Evolutionary conservation across 805 yeast species (phyloP), one percentile per base, ranked within the genome.

Genomic region (Nakazawaea pomicola): DNA sequence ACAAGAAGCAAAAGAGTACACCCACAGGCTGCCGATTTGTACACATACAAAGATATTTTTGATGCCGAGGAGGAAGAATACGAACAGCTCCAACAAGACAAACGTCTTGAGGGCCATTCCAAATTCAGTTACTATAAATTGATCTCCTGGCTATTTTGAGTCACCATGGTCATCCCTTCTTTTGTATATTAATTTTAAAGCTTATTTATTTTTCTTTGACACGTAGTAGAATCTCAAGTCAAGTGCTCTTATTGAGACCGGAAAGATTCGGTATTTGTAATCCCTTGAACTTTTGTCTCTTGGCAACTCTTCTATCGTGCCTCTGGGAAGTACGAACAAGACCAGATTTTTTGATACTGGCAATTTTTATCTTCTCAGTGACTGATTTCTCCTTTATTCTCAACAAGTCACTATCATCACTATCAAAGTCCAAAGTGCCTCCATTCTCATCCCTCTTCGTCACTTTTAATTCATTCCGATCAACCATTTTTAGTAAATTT

Each of bases 21-120:
- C 30, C 72, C 85, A 6, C 63, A 61, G 33, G 85, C 80, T 49
- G 82, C 75, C 20, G 91, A 83, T 57, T 64, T 80, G 55, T 60
- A 57, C 37, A 76, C 84, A 7, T 74, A 64, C 56, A 76, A 70
- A 54, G 79, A 72, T 47, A 73, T 70, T 33, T 63, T 73, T 47
- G 81, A 76, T 47, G 72, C 72, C 29, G 78, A 74, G 54, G 76
- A 71, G 49, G 68, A 61, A 46, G 62, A 56, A 42, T 72, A 56
- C 58, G 23, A 42, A 37, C 12, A 40, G 38, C 25, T 40, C 37
- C 44, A 44, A 36, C 47, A 37, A 16, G 46, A 44, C 46, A 38
- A 40, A 29, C n/a, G 6, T 19, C 29, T 15, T 46, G 38, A 50
- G 44, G 18, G 55, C 8, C 18, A 10, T 6, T 7, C 11, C 14